Percentiles rank a stretch among this genome's conserved stretches.
These are phyloP conservation scores for Fusarium sp. DNA, from an alignment of 2,329 filamentous ascomycete genomes.

Conservation along the genomic window DNA sequence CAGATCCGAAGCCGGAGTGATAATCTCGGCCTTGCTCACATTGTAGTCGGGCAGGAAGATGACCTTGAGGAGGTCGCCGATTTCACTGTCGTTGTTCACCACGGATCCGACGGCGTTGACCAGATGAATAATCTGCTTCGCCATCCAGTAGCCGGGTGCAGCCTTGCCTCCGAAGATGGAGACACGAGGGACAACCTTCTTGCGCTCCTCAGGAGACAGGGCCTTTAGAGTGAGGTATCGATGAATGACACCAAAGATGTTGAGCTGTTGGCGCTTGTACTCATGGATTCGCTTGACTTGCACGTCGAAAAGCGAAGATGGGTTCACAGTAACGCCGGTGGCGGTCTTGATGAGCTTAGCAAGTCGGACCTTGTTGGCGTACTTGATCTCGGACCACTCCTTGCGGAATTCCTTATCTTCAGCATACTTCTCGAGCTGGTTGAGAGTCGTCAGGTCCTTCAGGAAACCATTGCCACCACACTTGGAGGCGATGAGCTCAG, in stretches of 20 bases:
- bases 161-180: conserved; percentile 98
- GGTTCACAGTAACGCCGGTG: conserved; percentile 85
- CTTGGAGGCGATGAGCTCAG: conserved; percentile 92
- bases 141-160: conserved; percentile 99
- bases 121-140: conserved; percentile 97
- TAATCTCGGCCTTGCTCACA: conserved; percentile 98
- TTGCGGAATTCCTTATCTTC: conserved; percentile 92
- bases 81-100: conserved; percentile 91
- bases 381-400: conserved; percentile 97
- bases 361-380: conserved; percentile 91
- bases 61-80: conserved; percentile 95
- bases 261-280: conserved; percentile 98
- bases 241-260: conserved; percentile 98
- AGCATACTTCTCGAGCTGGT: conserved; percentile 85
- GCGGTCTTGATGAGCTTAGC: conserved; percentile 91
- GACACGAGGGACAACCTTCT: conserved; percentile 88
- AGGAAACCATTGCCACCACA: conserved; percentile 85
- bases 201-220: conserved; percentile 84
- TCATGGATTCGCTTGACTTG: conserved; percentile 99
- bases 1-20: conserved; percentile 92
- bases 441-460: conserved; percentile 88
- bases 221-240: conserved; percentile 91
- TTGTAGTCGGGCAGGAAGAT: conserved; percentile 99
- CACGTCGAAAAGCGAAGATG: conserved; percentile 90
- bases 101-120: conserved; percentile 92